Evolutionary conservation across 345 rosid species (phyloP), one percentile per base, ranked within the genome.

Genomic region (Bretschneidera sinensis): DNA sequence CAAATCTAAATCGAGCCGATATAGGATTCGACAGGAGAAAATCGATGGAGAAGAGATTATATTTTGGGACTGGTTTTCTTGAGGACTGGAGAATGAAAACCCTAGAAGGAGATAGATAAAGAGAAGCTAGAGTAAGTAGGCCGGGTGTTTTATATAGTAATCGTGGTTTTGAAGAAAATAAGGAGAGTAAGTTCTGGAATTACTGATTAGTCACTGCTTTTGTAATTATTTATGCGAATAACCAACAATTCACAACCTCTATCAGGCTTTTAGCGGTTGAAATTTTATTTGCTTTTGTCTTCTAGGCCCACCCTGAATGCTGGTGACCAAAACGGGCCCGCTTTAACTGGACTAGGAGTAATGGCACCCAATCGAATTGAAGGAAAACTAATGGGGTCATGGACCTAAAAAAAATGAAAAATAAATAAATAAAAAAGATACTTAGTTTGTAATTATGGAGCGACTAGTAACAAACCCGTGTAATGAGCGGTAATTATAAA

Each of bases 111-210:
- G 55, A 9, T n/a, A 6, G 50, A 47, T 4, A 21, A 9, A 21
- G 17, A 21, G 68, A 47, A 31, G 61, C 60, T 66, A 57, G 76
- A 71, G 45, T 34, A 61, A 0, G 10, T 28, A 54, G 48, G 54
- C 25, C 47, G 53, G 53, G 24, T 54, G 25, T 1, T 2, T 28
- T 48, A 25, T 24, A 60, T 21, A 39, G 45, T 11, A 39, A 5
- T 11, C 1, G 45, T 39, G 15, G 9, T 9, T 51, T 39, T 43
- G 55, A 62, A 11, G 58, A 6, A 0, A 4, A 23, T 21, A 24
- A 2, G 24, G 53, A 13, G 16, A 25, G 63, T 33, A 31, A 21
- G 47, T 53, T 48, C 5, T 0, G 25, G 48, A 64, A 33, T 71
- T 59, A 64, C 60, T 5, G 28, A 49, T 54, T 14, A 48, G 61